Evolutionary conservation across 1,139 yeast species (phyloP).

Genomic region (Meyerozyma guilliermondii): DNA sequence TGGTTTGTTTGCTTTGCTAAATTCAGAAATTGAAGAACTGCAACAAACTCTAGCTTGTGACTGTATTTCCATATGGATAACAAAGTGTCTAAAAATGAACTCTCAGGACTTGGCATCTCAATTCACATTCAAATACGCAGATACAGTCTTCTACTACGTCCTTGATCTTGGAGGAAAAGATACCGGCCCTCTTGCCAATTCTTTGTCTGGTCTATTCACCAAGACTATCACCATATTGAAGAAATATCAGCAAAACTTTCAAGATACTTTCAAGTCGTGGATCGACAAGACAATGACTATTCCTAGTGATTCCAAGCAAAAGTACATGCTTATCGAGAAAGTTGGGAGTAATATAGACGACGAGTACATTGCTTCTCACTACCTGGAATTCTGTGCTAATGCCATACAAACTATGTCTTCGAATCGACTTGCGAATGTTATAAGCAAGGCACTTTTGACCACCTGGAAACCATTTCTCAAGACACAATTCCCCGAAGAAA

Average conservation of each 20-base stretch:
- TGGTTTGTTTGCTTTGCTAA: neutral
- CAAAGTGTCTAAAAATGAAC: neutral
- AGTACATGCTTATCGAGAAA: conserved; percentile 54
- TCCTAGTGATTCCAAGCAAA: conserved; percentile 50
- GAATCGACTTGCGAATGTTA: conserved; percentile 61
- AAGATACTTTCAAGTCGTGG: conserved; percentile 27
- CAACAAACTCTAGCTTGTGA: neutral
- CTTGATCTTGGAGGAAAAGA: neutral
- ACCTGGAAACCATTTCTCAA: conserved; percentile 27
- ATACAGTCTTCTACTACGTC: neutral
- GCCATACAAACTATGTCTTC: conserved; percentile 49
- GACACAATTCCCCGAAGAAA: conserved; percentile 12
- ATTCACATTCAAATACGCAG: neutral
- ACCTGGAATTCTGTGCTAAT: conserved; percentile 40
- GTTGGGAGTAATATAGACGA: conserved; percentile 44
- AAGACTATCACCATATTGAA: neutral
- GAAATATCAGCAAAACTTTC: neutral
- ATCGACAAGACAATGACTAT: conserved; percentile 32
- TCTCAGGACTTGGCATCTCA: neutral
- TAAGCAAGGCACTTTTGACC: conserved; percentile 56
- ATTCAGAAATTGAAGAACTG: neutral
- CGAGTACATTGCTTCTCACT: conserved; percentile 30
- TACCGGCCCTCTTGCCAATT: neutral
- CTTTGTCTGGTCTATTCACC: neutral
- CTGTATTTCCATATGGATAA: neutral